Percentiles rank a stretch among this genome's conserved stretches.
These are phyloP conservation scores for Chrysochromulina tobinii DNA, from an alignment of 78 protist genomes.

Conservation along the genomic window DNA sequence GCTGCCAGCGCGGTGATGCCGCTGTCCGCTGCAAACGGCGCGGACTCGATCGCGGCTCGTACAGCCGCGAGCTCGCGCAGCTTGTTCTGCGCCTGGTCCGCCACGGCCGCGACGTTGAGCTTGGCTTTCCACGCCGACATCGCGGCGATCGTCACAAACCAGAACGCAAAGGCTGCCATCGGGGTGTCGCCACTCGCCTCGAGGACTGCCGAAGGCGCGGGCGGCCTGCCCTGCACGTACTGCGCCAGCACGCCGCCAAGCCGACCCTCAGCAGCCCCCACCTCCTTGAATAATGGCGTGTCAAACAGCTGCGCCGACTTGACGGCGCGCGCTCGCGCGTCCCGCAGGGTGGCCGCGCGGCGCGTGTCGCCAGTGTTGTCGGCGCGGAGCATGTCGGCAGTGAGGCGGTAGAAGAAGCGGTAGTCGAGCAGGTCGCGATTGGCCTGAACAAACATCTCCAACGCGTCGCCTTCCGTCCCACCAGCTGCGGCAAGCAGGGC, in stretches of 20 bases:
- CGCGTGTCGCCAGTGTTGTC: background rate
- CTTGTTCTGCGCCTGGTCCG: background rate
- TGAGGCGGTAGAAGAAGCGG: background rate
- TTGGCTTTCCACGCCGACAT: conserved; percentile 9
- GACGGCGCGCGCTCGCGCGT: background rate
- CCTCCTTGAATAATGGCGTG: background rate
- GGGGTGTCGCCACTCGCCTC: background rate
- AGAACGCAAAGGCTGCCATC: background rate
- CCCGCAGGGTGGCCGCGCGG: background rate
- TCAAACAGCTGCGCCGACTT: background rate
- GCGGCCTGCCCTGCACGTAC: background rate
- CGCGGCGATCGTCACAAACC: background rate
- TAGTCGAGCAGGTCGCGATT: conserved; percentile 14
- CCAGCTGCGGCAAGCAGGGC: background rate
- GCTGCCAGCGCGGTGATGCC: background rate
- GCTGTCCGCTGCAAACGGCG: background rate
- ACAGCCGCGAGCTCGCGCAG: background rate
- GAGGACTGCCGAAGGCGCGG: background rate
- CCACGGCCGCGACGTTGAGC: background rate
- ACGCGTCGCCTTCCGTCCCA: background rate
- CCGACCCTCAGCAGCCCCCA: background rate
- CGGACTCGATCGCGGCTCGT: background rate
- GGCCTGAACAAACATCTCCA: background rate
- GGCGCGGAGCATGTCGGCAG: background rate
- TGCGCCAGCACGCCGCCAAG: background rate